phyloP scores from a whole-genome alignment of 1,284 basidiomycete genomes.

The Sphaerobolus stellatus region DNA sequence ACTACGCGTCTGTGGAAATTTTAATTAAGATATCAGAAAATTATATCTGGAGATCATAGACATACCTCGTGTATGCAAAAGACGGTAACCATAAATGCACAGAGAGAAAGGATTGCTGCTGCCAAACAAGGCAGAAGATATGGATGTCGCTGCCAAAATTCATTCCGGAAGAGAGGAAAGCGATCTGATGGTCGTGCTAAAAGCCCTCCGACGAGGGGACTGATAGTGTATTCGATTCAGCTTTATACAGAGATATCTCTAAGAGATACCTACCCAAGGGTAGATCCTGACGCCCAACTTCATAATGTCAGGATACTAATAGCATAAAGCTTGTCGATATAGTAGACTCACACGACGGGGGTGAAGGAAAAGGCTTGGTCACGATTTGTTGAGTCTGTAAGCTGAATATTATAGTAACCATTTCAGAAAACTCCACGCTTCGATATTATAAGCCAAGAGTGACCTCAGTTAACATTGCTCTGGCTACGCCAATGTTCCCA shows the following conservation, averaged over 20 bases:
- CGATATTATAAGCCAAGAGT: too few species aligned
- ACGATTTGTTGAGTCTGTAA: conserved; percentile 17
- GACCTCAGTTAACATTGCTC: conserved; percentile 21
- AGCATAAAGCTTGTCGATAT: not conserved
- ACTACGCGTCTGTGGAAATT: too few species aligned
- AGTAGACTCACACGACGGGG: conserved; percentile 14
- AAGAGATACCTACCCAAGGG: conserved; percentile 7
- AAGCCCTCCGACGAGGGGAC: conserved; percentile 23
- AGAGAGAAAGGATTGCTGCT: conserved; percentile 19
- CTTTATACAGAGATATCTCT: not conserved
- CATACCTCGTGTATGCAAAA: conserved; percentile 21
- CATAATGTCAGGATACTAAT: not conserved
- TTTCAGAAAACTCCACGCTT: conserved; percentile 8
- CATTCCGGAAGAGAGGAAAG: conserved; percentile 18
- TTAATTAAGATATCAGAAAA: too few species aligned
- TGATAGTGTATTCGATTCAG: conserved; percentile 16
- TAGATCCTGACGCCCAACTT: conserved; percentile 12
- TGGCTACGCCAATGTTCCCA: conserved; percentile 16
- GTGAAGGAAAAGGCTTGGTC: conserved; percentile 17
- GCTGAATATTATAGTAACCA: conserved; percentile 3
- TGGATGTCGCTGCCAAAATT: conserved; percentile 24
- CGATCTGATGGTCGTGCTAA: conserved; percentile 23
- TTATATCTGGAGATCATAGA: not conserved
- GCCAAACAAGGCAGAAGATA: conserved; percentile 24
- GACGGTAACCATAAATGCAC: conserved; percentile 17